phyloP scores from a whole-genome alignment of 1,284 basidiomycete species.

The Irpex sp. region DNA sequence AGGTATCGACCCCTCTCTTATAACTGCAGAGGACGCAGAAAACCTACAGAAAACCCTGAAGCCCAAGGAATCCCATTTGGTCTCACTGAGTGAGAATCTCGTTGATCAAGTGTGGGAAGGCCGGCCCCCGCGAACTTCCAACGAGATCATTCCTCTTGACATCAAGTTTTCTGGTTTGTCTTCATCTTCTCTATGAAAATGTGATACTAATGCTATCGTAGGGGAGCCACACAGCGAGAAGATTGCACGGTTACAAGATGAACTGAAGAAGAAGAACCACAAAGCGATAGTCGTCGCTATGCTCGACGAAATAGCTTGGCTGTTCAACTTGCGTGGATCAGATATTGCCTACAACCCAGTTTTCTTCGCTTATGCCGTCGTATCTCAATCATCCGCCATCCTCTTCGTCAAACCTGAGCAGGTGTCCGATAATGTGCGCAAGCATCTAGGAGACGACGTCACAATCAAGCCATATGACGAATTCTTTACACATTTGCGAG shows the following conservation, averaged over 20 bases:
- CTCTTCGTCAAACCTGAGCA: slow-evolving; percentile 76
- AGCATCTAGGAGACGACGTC: slow-evolving; percentile 61
- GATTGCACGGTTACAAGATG: slow-evolving; percentile 61
- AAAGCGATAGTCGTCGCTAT: slow-evolving; percentile 73
- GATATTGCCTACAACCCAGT: slow-evolving; percentile 97
- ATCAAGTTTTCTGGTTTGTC: slow-evolving; percentile 60
- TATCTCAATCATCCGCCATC: slow-evolving; percentile 63
- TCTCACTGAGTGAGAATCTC: slow-evolving; percentile 68
- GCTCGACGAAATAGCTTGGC: slow-evolving; percentile 91
- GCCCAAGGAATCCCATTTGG: slow-evolving; percentile 51
- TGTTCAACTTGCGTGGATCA: slow-evolving; percentile 90
- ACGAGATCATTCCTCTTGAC: slow-evolving; percentile 69
- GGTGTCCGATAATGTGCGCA: slow-evolving; percentile 52
- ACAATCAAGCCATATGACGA: slow-evolving; percentile 69
- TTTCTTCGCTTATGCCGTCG: slow-evolving; percentile 90
- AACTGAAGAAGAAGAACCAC: slow-evolving; percentile 61
- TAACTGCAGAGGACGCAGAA: slow-evolving; percentile 67
- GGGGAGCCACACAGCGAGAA: slow-evolving; percentile 71
- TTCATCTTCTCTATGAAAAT: not conserved
- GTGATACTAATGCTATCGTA: slow-evolving; percentile 13
- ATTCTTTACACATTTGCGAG: slow-evolving; percentile 62
- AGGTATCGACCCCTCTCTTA: slow-evolving; percentile 80
- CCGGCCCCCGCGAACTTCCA: slow-evolving; percentile 69
- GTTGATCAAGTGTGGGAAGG: slow-evolving; percentile 83
- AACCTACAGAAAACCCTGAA: slow-evolving; percentile 50